Evolutionary conservation across 208 protist genomes (phyloP), one percentile per base, ranked within the genome.

Genomic region (Crithidia expoeki): DNA sequence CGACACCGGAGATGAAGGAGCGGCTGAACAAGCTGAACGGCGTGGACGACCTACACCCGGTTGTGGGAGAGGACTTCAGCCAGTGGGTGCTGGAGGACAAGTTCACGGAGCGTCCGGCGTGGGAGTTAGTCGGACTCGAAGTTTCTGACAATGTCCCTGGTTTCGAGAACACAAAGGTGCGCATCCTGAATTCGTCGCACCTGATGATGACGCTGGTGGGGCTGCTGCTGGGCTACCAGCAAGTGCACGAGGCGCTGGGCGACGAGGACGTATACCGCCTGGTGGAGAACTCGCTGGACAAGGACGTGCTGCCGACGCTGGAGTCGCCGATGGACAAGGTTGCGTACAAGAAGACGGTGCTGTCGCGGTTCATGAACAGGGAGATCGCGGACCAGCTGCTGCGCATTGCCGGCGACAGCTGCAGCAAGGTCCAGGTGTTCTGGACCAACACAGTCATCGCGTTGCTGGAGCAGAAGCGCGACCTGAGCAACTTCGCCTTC

Each of bases 1-100:
- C 79, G 5, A 83, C 79, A 4, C 67, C 66, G 0, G 68, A 64
- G 12, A 74, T 69, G 61, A 61, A 59, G n/a, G 40, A 60, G 16
- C 59, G 50, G 47, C 64, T 80, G 25, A 63, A 76, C 38, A 64
- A 67, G 64, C 52, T 80, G 2, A 74, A 21, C 17, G 64, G 53
- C n/a, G 19, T 68, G 19, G 34, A 67, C n/a, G 72, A 83, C 51
- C 38, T 63, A 46, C 68, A 74, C 52, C 78, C 78, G 2, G 78
- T 83, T 32, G 72, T 78, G 28, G 78, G 70, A 21, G 78, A 79
- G 76, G 64, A 77, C 64, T 86, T 86, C 60, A 64, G 63, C 34
- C 81, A 86, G 69, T 80, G 81, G 76, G 81, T 80, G 27, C 16
- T 83, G 7, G 73, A 83, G 65, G 62, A 80, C 63, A 76, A 78